phyloP scores from a whole-genome alignment of 441 rosid genomes.

The Iberis amara region DNA sequence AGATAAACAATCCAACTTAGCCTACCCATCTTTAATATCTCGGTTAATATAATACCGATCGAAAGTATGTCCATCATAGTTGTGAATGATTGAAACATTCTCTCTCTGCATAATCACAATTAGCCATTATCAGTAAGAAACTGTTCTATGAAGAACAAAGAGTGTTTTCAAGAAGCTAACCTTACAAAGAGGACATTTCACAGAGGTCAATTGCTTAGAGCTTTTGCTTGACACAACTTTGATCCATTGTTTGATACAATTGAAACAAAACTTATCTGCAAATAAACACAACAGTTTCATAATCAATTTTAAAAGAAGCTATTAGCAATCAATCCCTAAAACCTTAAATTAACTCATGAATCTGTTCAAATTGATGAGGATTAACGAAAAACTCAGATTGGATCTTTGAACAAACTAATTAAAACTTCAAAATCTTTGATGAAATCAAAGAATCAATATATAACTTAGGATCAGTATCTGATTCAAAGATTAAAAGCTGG shows the following conservation, averaged over 20 bases:
- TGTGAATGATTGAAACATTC: constrained; percentile 60
- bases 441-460: not conserved
- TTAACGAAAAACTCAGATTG: not conserved
- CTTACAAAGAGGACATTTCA: constrained; percentile 90
- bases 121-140: not conserved
- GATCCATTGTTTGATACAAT: constrained; percentile 71
- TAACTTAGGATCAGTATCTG: too few species aligned
- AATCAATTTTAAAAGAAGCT: too few species aligned
- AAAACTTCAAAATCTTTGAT: not conserved
- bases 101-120: constrained; percentile 46
- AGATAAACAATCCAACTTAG: not conserved
- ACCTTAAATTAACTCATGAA: not conserved
- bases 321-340: constrained; percentile 1
- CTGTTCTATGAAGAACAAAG: constrained; percentile 1
- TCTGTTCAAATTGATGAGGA: not conserved
- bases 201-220: constrained; percentile 38
- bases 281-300: too few species aligned
- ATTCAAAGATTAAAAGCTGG: not conserved
- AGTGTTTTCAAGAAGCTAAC: constrained; percentile 32
- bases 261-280: constrained; percentile 86
- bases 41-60: constrained; percentile 52
- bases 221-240: constrained; percentile 60
- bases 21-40: constrained; percentile 44
- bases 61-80: constrained; percentile 59
- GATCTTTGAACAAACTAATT: constrained; percentile 5